Conservation (phyloP, 257 asterid species). For the Lycium ferocissimum region DNA sequence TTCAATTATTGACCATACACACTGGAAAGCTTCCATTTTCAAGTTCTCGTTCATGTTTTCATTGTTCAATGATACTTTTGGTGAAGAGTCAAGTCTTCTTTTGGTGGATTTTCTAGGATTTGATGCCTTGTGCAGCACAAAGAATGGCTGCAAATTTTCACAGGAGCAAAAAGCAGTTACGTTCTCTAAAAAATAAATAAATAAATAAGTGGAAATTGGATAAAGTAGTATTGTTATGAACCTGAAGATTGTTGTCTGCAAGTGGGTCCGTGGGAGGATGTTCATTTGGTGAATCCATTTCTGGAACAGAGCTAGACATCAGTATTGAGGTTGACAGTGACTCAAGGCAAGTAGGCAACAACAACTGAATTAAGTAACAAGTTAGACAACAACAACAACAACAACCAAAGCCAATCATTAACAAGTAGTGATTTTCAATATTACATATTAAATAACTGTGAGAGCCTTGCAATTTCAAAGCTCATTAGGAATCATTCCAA, state of each 20-base stretch:
- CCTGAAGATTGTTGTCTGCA: conserved; percentile 56
- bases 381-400: neutral
- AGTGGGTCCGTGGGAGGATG: neutral
- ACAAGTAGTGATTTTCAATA: neutral
- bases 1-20: conserved; percentile 71
- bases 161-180: neutral
- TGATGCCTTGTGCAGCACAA: conserved; percentile 78
- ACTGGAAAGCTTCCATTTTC: conserved; percentile 60
- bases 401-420: neutral
- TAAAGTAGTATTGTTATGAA: conserved; percentile 24
- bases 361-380: neutral
- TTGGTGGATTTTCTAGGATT: conserved; percentile 52
- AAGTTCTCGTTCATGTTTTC: conserved; percentile 37
- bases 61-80: conserved; percentile 34
- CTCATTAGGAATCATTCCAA: conserved; percentile 73
- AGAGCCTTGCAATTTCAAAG: conserved; percentile 71
- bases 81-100: conserved; percentile 61
- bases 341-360: neutral
- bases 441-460: conserved; percentile 32
- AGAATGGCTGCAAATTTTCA: conserved; percentile 63
- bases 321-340: neutral
- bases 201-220: neutral
- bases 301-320: neutral
- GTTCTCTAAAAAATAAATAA: too few relatives aligned
- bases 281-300: conserved; percentile 18